These are phyloP conservation scores for Pythium insidiosum DNA, from an alignment of 352 stramenopile species.

Conservation along the genomic window DNA sequence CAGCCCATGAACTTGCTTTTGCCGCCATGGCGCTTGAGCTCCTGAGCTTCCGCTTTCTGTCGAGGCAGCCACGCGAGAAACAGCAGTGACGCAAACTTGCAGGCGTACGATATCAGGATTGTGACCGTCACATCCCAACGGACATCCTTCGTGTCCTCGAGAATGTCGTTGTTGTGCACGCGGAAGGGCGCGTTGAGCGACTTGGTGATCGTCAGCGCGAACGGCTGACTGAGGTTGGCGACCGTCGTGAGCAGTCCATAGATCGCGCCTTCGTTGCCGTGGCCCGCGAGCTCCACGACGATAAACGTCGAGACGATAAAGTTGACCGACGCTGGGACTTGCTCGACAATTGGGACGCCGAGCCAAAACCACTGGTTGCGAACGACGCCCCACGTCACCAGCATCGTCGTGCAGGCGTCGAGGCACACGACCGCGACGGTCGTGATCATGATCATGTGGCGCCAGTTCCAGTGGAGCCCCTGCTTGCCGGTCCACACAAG, in stretches of 20 bases:
- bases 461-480: no score
- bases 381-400: no score
- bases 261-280: slow-evolving; percentile 4
- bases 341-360: no score
- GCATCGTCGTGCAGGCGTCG: no score
- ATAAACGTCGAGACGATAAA: no score
- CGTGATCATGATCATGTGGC: slow-evolving; percentile 10
- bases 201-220: slow-evolving; percentile 13
- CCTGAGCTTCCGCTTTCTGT: slow-evolving; percentile 12
- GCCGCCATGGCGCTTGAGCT: no score
- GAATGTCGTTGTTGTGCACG: slow-evolving; percentile 14
- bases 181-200: slow-evolving; percentile 11
- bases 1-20: slow-evolving; percentile 1
- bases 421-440: no score
- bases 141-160: slow-evolving; percentile 12
- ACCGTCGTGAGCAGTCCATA: slow-evolving; percentile 27
- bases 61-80: slow-evolving; percentile 13
- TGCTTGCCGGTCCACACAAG: no score
- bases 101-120: slow-evolving; percentile 14
- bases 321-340: no score
- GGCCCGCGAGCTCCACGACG: no score
- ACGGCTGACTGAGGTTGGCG: slow-evolving; percentile 8
- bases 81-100: no score
- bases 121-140: slow-evolving; percentile 14
- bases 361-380: no score